phyloP scores from a whole-genome alignment of 805 yeast species.

The Monosporozyma yasuniensis region DNA sequence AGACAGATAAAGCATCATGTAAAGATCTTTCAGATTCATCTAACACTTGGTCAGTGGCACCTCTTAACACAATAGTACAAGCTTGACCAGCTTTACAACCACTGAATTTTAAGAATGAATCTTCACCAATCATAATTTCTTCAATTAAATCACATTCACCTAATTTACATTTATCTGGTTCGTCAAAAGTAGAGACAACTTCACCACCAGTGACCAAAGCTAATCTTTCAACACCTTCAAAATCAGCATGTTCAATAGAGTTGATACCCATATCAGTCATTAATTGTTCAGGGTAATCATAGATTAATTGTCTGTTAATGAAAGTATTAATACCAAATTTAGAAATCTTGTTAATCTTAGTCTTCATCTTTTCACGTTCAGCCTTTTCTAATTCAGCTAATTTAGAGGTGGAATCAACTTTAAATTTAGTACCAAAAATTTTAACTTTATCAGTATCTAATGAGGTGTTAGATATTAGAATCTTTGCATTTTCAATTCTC shows the following conservation, averaged over 20 bases:
- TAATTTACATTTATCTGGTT: conserved; percentile 74
- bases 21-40: conserved; percentile 96
- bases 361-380: conserved; percentile 87
- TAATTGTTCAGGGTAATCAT: conserved; percentile 96
- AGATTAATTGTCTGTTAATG: conserved; percentile 91
- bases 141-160: conserved; percentile 88
- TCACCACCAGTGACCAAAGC: conserved; percentile 98
- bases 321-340: conserved; percentile 82
- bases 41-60: conserved; percentile 93
- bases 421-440: conserved; percentile 94
- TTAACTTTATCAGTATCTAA: conserved; percentile 97
- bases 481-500: conserved; percentile 69
- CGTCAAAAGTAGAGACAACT: conserved; percentile 92
- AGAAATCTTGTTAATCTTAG: conserved; percentile 80
- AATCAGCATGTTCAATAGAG: conserved; percentile 96
- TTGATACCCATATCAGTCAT: conserved; percentile 81
- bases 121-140: conserved; percentile 90
- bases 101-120: conserved; percentile 79
- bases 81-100: conserved; percentile 95
- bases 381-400: conserved; percentile 91
- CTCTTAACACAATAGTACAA: conserved; percentile 90
- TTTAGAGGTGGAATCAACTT: conserved; percentile 90
- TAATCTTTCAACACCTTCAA: conserved; percentile 93
- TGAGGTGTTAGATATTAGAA: conserved; percentile 89
- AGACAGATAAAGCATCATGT: conserved; percentile 92